These are phyloP conservation scores for Jacaranda copaia DNA, from an alignment of 257 asterid genomes.

Conservation along the genomic window DNA sequence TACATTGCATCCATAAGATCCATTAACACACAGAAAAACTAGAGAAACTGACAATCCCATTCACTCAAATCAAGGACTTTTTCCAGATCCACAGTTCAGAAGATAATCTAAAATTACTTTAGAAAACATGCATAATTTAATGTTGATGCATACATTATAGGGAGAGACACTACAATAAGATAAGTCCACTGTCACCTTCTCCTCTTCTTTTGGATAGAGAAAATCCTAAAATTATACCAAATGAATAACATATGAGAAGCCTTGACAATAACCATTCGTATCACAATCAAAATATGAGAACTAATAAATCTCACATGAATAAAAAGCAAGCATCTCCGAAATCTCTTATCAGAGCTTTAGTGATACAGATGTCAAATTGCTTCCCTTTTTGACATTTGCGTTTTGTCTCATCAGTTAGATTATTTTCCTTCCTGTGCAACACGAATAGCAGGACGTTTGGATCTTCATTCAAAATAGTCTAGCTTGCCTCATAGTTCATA, in stretches of 20 bases:
- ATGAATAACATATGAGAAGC: neutral
- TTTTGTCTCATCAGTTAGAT: no score
- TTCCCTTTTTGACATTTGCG: no score
- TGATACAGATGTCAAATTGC: no score
- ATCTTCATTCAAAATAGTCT: constrained; percentile 8
- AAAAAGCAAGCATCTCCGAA: no score
- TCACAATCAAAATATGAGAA: constrained; percentile 1
- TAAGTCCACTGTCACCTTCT: constrained; percentile 7
- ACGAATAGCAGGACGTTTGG: no score
- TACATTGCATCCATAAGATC: no score
- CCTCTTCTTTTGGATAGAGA: constrained; percentile 1
- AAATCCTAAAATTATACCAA: neutral
- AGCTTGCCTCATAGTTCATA: constrained; percentile 20
- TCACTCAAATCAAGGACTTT: neutral
- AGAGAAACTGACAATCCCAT: no score
- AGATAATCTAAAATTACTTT: neutral
- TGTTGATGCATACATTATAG: neutral
- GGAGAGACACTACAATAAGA: neutral
- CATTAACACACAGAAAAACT: no score
- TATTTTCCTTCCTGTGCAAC: no score
- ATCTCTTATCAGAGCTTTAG: no score
- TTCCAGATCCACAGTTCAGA: constrained; percentile 27
- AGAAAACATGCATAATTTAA: constrained; percentile 11
- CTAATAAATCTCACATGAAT: neutral
- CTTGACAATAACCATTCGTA: constrained; percentile 12